Conservation (phyloP, 257 asterid genomes). For the Fraxinus quadrangulata region DNA sequence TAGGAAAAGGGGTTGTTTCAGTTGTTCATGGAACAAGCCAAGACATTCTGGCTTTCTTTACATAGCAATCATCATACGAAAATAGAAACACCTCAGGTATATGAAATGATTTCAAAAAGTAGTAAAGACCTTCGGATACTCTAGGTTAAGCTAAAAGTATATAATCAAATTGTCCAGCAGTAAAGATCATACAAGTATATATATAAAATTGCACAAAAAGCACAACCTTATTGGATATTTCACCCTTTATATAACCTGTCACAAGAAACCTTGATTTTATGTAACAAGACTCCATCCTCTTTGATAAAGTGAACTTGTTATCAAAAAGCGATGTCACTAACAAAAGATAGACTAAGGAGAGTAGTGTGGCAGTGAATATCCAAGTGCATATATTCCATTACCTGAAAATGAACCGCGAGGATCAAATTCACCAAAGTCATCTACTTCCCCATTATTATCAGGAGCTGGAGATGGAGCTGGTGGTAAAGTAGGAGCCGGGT, state of each 20-base stretch:
- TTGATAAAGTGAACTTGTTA: background rate
- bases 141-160: background rate
- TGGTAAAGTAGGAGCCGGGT: constrained; percentile 53
- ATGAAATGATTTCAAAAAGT: background rate
- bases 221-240: background rate
- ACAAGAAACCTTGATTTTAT: background rate
- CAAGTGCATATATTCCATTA: constrained; percentile 32
- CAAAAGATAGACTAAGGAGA: background rate
- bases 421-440: constrained; percentile 87
- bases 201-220: background rate
- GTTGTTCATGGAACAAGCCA: background rate
- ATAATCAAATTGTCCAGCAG: background rate
- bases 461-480: constrained; percentile 52
- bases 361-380: background rate
- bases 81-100: background rate
- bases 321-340: background rate
- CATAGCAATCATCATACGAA: background rate
- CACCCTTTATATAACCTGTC: constrained; percentile 1
- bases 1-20: background rate
- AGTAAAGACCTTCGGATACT: background rate
- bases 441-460: constrained; percentile 45
- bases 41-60: background rate
- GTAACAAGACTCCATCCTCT: background rate
- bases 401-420: constrained; percentile 88
- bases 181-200: background rate